Evolutionary conservation across 345 rosid genomes (phyloP), one percentile per base, ranked within the genome.

Genomic region (Limnanthes douglasii): DNA sequence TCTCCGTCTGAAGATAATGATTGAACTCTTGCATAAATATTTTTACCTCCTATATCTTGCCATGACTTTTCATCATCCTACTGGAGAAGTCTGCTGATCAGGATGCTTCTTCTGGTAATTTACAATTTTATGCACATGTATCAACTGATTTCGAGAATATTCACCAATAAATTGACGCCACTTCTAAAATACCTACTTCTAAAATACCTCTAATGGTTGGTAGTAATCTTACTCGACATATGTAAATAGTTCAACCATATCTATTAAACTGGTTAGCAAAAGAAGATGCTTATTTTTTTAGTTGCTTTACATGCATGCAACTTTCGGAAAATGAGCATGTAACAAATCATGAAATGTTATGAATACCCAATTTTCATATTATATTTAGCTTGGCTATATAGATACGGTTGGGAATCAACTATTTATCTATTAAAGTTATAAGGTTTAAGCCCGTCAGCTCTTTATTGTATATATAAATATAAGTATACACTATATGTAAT

Each of bases 271-370:
- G 84, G 92, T 45, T 56, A 25, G 58, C 46, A 17, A 86, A 73
- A 43, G 82, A 65, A 43, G 68, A 59, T 36, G 46, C 53, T 24
- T 53, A 67, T 34, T 59, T 71, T 39, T 69, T 75, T 37, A 69
- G 59, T 59, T 62, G 69, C 62, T 52, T 84, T 60, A 54, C 68
- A 31, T 59, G 65, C 37, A 57, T 68, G 45, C 46, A 65, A 48
- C 56, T 84, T 35, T 34, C 46, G 55, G 72, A 71, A 38, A 70
- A 72, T 69, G 92, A 70, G 41, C 71, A 61, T 51, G 51, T 48
- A 25, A 45, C 36, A 44, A 64, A 61, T 39, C 61, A 56, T 42
- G 73, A 32, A 70, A 50, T 36, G 18, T 49, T 6, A 60, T 51
- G 34, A 36, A 50, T 17, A 46, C 62, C 35, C 55, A 60, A 41